These are phyloP conservation scores for Ogataea allantospora DNA, from an alignment of 805 yeast species.

Conservation along the genomic window DNA sequence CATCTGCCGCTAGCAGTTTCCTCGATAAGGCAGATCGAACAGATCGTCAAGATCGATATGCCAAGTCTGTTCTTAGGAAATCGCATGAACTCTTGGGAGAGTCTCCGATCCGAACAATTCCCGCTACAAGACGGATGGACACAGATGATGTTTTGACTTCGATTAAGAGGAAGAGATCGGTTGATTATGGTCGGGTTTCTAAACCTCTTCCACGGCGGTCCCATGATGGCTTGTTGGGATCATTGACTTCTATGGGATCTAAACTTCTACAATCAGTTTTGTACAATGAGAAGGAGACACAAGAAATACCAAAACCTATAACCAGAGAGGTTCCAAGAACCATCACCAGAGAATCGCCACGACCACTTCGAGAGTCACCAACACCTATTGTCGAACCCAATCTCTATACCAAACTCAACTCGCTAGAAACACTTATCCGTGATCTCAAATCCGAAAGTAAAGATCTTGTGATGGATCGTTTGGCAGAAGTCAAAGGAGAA, in stretches of 20 bases:
- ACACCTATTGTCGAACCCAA: not conserved
- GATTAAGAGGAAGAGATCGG: not conserved
- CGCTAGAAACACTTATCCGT: slow-evolving; percentile 18
- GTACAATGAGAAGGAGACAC: slow-evolving; percentile 23
- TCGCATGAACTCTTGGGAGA: slow-evolving; percentile 30
- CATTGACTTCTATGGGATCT: slow-evolving; percentile 30
- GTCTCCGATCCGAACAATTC: slow-evolving; percentile 26
- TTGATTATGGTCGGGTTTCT: slow-evolving; percentile 1
- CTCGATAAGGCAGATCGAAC: slow-evolving; percentile 2
- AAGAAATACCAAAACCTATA: not conserved
- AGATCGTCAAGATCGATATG: slow-evolving; percentile 5
- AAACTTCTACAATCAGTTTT: slow-evolving; percentile 28
- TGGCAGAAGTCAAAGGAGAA: slow-evolving; percentile 24
- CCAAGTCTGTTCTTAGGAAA: slow-evolving; percentile 8
- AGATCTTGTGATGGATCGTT: slow-evolving; percentile 18
- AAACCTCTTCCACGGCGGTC: slow-evolving; percentile 3
- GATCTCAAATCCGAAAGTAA: slow-evolving; percentile 20
- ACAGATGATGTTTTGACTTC: slow-evolving; percentile 22
- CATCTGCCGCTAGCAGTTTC: slow-evolving; percentile 16
- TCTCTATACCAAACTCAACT: slow-evolving; percentile 12
- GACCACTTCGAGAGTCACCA: too few relatives aligned
- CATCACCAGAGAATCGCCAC: not conserved
- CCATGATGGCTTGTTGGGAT: slow-evolving; percentile 24
- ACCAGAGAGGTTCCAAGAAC: not conserved
- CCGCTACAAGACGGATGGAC: slow-evolving; percentile 14